Percentiles rank a stretch among this genome's conserved stretches.
These are phyloP conservation scores for Aspergillus funiculosus DNA, from an alignment of 495 filamentous ascomycete species.

Conservation along the genomic window DNA sequence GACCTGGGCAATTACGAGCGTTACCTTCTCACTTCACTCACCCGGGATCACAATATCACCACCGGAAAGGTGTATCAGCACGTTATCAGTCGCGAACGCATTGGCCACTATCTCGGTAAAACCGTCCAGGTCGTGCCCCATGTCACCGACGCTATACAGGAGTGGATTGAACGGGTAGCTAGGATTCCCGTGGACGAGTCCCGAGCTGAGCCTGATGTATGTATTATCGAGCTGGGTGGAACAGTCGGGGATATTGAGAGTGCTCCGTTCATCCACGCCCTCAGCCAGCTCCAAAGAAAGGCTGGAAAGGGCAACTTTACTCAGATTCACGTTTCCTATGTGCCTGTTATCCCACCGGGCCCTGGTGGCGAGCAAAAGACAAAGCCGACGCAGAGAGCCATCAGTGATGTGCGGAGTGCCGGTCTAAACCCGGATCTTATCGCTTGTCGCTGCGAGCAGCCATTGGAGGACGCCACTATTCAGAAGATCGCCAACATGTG, in stretches of 20 bases:
- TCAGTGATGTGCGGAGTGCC: conserved; percentile 70
- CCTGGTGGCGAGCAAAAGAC: conserved; percentile 82
- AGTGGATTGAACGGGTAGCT: conserved; percentile 83
- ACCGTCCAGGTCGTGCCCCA: conserved; percentile 93
- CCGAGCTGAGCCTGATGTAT: conserved; percentile 78
- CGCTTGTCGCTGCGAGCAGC: conserved; percentile 80
- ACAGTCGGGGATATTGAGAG: conserved; percentile 90
- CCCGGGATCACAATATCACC: conserved; percentile 82
- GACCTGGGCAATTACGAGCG: conserved; percentile 97
- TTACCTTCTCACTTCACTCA: conserved; percentile 66
- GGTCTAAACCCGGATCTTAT: conserved; percentile 88
- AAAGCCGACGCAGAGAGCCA: conserved; percentile 90
- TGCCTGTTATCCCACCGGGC: conserved; percentile 68
- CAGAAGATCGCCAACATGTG: conserved; percentile 86
- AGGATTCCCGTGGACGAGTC: conserved; percentile 83
- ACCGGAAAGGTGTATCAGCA: conserved; percentile 91
- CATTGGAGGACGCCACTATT: conserved; percentile 66
- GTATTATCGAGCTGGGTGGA: conserved; percentile 63
- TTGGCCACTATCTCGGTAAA: conserved; percentile 81
- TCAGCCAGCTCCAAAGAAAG: conserved; percentile 66
- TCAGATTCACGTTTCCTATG: conserved; percentile 76
- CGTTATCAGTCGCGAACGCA: conserved; percentile 74
- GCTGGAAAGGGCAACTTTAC: conserved; percentile 77
- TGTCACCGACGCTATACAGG: conserved; percentile 82
- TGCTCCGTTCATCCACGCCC: conserved; percentile 81